These are phyloP conservation scores for Leccinum disarticulatum DNA, from an alignment of 768 basidiomycete genomes.

Conservation along the genomic window DNA sequence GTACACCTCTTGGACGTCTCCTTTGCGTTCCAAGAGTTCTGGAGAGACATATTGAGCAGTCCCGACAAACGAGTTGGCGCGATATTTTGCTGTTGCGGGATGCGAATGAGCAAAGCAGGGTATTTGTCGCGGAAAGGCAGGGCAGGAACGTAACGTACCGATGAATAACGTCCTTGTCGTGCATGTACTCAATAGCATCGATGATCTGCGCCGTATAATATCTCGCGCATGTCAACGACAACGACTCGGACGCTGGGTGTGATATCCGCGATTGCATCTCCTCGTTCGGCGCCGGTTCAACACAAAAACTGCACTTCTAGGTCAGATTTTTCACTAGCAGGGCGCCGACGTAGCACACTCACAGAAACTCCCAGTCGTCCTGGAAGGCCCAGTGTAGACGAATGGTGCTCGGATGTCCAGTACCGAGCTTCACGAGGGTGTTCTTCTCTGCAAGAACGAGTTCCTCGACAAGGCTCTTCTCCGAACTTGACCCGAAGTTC, in stretches of 20 bases:
- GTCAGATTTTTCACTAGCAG: conserved; percentile 6
- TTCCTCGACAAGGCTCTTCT: conserved; percentile 34
- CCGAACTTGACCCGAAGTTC: conserved; percentile 43
- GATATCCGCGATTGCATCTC: conserved; percentile 74
- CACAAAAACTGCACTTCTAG: conserved; percentile 60
- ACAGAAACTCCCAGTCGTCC: conserved; percentile 81
- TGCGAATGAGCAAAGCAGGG: conserved; percentile 4
- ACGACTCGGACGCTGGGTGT: conserved; percentile 64
- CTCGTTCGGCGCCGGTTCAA: conserved; percentile 72
- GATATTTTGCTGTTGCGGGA: conserved; percentile 39
- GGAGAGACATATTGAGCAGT: conserved; percentile 90
- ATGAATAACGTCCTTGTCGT: conserved; percentile 86
- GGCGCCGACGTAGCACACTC: conserved; percentile 31
- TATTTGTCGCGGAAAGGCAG: neutral
- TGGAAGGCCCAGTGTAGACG: conserved; percentile 84
- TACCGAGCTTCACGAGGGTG: conserved; percentile 62
- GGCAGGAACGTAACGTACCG: conserved; percentile 42
- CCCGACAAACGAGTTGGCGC: conserved; percentile 78
- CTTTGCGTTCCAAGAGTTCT: conserved; percentile 69
- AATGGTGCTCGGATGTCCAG: conserved; percentile 79
- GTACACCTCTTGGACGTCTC: conserved; percentile 76
- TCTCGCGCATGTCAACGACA: conserved; percentile 71
- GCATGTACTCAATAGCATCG: conserved; percentile 71
- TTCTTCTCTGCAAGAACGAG: conserved; percentile 76
- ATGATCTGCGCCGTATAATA: conserved; percentile 67